Conservation (phyloP, 768 basidiomycete species). For the Candolleomyces aberdarensis region DNA sequence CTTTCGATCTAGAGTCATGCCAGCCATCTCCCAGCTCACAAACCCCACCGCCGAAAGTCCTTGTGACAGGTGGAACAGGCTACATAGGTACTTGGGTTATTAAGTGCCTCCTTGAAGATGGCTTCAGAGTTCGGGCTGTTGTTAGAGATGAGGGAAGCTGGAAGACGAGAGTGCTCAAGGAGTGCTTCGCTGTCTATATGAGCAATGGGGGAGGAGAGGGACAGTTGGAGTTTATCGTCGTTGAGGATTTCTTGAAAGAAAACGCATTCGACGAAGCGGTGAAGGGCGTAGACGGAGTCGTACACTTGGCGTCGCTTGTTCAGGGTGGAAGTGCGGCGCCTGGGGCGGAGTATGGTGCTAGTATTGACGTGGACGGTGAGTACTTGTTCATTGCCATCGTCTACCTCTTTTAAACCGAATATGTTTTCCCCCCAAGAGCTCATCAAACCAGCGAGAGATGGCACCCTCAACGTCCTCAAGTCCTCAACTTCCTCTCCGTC, state of each 20-base stretch:
- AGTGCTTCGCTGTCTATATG: slow-evolving; percentile 1
- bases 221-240: slow-evolving; percentile 1
- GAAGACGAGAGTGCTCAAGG: slow-evolving; percentile 1
- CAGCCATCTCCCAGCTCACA: too few species aligned
- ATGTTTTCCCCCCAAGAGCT: too few species aligned
- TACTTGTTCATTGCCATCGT: too few species aligned
- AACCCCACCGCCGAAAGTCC: neutral
- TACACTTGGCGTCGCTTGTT: slow-evolving; percentile 11
- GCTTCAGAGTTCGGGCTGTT: slow-evolving; percentile 10
- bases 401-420: too few species aligned
- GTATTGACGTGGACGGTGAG: slow-evolving; percentile 7
- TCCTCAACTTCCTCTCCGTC: neutral
- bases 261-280: slow-evolving; percentile 9
- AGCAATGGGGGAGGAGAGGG: too few species aligned
- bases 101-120: slow-evolving; percentile 8
- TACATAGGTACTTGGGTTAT: slow-evolving; percentile 10
- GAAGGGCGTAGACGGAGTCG: slow-evolving; percentile 8
- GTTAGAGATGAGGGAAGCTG: slow-evolving; percentile 1
- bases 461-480: slow-evolving; percentile 6
- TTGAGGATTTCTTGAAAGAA: slow-evolving; percentile 6
- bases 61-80: slow-evolving; percentile 10
- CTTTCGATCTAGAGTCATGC: too few species aligned
- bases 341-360: neutral
- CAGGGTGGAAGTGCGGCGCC: neutral
- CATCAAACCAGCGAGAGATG: slow-evolving; percentile 8